Percentiles rank a stretch among this genome's conserved stretches.
These are phyloP conservation scores for Alternaria metachromatica DNA, from an alignment of 2,329 filamentous ascomycete genomes.

Conservation along the genomic window DNA sequence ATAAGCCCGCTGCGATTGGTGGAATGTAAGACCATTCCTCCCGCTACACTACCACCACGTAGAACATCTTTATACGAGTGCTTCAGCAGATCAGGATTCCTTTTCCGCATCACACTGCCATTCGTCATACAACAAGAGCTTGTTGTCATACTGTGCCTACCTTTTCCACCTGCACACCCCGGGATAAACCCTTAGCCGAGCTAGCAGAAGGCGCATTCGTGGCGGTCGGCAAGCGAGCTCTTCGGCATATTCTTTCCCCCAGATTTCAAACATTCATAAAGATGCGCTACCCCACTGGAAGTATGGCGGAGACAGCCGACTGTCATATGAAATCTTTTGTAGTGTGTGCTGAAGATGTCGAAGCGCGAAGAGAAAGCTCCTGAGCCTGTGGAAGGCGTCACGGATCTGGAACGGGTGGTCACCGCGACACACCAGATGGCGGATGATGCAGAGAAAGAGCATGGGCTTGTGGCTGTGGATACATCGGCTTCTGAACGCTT, in stretches of 20 bases:
- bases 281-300: neutral
- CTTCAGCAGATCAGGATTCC: neutral
- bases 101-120: neutral
- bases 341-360: neutral
- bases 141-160: neutral
- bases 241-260: neutral
- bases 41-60: neutral
- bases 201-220: neutral
- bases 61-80: neutral
- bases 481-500: constrained; percentile 15
- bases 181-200: neutral
- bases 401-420: constrained; percentile 7
- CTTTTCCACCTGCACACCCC: neutral
- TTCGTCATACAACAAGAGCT: neutral
- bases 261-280: neutral
- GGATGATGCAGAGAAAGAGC: neutral
- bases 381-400: neutral
- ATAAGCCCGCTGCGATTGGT: neutral
- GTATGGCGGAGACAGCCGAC: neutral
- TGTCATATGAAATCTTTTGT: accelerated
- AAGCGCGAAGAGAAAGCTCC: neutral
- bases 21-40: neutral
- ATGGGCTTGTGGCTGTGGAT: constrained; percentile 7
- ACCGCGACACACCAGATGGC: neutral
- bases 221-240: neutral